These are phyloP conservation scores for Geranium rotundifolium DNA, from an alignment of 345 rosid genomes.

Conservation along the genomic window DNA sequence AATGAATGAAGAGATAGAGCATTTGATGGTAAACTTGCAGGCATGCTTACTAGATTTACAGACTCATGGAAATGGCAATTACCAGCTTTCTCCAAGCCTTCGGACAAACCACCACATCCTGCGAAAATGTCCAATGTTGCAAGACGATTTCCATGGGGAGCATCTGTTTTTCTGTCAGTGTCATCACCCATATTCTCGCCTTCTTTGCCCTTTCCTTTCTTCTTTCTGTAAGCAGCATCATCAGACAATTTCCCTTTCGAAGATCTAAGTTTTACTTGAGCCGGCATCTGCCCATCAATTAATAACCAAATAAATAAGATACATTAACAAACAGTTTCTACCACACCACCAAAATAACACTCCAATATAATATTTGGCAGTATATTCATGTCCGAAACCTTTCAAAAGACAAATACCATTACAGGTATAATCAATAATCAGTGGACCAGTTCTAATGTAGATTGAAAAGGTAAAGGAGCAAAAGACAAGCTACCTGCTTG, in stretches of 20 bases:
- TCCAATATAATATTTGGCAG: no score
- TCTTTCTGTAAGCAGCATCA: constrained; percentile 47
- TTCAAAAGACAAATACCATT: neutral
- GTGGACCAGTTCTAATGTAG: neutral
- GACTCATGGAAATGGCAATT: neutral
- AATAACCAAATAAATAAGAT: neutral
- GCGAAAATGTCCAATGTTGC: constrained; percentile 78
- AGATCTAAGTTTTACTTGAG: constrained; percentile 36
- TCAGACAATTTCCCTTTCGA: constrained; percentile 24
- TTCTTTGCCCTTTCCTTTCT: constrained; percentile 64
- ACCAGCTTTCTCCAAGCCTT: constrained; percentile 63
- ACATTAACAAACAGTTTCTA: neutral
- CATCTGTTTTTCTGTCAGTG: constrained; percentile 23
- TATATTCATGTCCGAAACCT: no score
- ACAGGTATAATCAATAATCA: neutral
- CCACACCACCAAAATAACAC: neutral
- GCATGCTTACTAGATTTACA: neutral
- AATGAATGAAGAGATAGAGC: neutral
- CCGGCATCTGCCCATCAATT: constrained; percentile 39
- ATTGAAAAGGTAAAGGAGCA: neutral
- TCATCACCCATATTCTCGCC: constrained; percentile 28
- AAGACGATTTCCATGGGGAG: constrained; percentile 21
- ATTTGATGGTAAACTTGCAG: neutral
- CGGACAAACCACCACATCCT: constrained; percentile 81
- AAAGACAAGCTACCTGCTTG: constrained; percentile 41